Base-by-base conservation (phyloP, 305 asterid species). In the Solanum chacoense region DNA sequence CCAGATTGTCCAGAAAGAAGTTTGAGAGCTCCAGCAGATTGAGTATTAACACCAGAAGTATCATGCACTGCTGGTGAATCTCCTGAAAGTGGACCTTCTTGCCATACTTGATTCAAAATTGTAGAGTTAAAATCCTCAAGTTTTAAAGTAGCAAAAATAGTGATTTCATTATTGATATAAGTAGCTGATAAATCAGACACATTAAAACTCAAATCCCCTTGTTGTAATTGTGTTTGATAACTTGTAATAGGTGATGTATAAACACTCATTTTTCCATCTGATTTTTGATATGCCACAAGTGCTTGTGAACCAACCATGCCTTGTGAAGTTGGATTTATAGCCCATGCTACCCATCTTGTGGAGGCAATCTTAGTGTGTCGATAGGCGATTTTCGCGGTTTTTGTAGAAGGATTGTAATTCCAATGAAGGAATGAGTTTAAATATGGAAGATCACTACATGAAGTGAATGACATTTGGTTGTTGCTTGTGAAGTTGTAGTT, bases 281-380 rank as follows among this genome's bases (percentile, higher is more conserved):
- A 91, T 90, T 88, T 94, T 88, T 92, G 97, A 91, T 69, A 95
- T 13, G 98, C 99, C 42, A 96, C 95, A 5, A 95, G 93, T 26
- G 98, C 95, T 88, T 96, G 99, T 5, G 98, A 90, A 3, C 98
- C 98, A 35, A 90, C 93, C 99, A 96, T 96, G 71, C 99, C 98
- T 14, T 83, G 88, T 16, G 95, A 90, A 59, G 45, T 89, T 4
- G 98, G 98, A 71, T 96, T 96, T 16, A 96, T 90, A 10, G 95
- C 99, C 98, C 98, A 96, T 16, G 99, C 98, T 32, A 91, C 94
- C 98, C 98, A 96, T 63, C 94, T 89, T 6, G 97, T 90, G n/a
- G 95, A 26, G 12, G 95, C 88, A 18, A 92, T 89, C 16, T 94
- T 94, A 0, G 94, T 4, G 78, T 91, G 94, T 37, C 98, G 92